Evolutionary conservation across 2,329 filamentous ascomycete genomes (phyloP).

Genomic region (Colletotrichum brevisporum): DNA sequence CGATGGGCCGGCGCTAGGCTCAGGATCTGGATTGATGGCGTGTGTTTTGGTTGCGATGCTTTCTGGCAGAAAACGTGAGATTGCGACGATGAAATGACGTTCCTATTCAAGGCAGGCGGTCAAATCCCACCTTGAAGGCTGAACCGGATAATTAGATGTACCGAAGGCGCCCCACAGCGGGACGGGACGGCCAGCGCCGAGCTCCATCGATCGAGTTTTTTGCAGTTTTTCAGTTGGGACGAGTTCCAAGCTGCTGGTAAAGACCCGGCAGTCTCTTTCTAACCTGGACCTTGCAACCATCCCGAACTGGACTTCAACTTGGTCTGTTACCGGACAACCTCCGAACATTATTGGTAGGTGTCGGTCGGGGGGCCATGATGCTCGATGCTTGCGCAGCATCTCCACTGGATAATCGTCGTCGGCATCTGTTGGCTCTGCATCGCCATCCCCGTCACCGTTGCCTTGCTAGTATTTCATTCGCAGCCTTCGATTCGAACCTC

Average conservation of each 20-base stretch:
- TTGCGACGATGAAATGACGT: slow-evolving; percentile 38
- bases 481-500: too few species aligned
- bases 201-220: slow-evolving; percentile 29
- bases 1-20: slow-evolving; percentile 25
- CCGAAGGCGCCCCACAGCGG: slow-evolving; percentile 32
- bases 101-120: slow-evolving; percentile 33
- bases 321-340: slow-evolving; percentile 17
- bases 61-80: slow-evolving; percentile 43
- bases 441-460: background rate
- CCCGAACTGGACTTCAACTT: slow-evolving; percentile 26
- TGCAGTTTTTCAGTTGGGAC: slow-evolving; percentile 33
- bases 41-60: slow-evolving; percentile 35
- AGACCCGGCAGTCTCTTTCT: slow-evolving; percentile 32
- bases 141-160: background rate
- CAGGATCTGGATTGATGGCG: slow-evolving; percentile 27
- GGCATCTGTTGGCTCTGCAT: background rate
- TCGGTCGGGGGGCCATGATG: slow-evolving; percentile 5
- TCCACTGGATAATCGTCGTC: slow-evolving; percentile 2
- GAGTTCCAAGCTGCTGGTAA: slow-evolving; percentile 30
- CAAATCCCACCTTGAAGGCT: background rate
- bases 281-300: slow-evolving; percentile 41
- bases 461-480: too few species aligned
- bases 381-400: background rate
- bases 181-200: slow-evolving; percentile 40
- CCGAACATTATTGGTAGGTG: slow-evolving; percentile 17